Percentiles rank a stretch among this genome's conserved stretches.
phyloP scores from a whole-genome alignment of 371 early-diverging fungal species.

The Gilbertella persicaria region DNA sequence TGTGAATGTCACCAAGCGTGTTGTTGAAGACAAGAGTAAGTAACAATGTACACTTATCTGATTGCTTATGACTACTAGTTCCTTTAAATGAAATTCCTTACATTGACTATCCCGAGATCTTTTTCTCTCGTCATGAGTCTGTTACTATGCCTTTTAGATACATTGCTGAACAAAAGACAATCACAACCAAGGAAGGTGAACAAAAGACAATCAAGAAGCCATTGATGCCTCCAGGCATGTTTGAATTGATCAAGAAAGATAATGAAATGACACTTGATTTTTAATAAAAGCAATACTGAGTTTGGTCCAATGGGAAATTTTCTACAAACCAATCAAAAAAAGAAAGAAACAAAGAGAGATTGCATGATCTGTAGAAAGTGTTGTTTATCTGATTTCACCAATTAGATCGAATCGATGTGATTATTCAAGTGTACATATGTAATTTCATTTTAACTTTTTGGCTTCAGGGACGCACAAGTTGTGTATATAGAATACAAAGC shows the following conservation, averaged over 20 bases:
- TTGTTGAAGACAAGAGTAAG: slow-evolving; percentile 62
- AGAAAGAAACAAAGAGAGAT: too few relatives aligned
- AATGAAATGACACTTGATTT: slow-evolving; percentile 68
- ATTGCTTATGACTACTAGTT: slow-evolving; percentile 23
- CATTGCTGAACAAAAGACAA: slow-evolving; percentile 49
- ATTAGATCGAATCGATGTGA: too few relatives aligned
- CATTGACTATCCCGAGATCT: slow-evolving; percentile 77
- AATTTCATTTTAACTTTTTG: too few relatives aligned
- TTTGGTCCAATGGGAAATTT: too few relatives aligned
- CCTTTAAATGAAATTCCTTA: slow-evolving; percentile 67
- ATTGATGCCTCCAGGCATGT: slow-evolving; percentile 76
- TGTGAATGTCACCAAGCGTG: slow-evolving; percentile 61
- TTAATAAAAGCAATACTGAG: too few relatives aligned
- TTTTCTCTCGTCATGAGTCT: slow-evolving; percentile 67
- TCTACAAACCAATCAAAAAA: too few relatives aligned
- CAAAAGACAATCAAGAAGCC: slow-evolving; percentile 60
- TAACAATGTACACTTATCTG: background rate
- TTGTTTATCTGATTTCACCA: too few relatives aligned
- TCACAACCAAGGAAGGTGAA: slow-evolving; percentile 52
- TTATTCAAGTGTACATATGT: too few relatives aligned
- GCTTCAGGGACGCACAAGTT: too few relatives aligned
- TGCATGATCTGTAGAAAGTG: too few relatives aligned
- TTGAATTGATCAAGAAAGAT: slow-evolving; percentile 72
- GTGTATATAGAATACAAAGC: too few relatives aligned
- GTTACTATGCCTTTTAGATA: slow-evolving; percentile 79